Evolutionary conservation across 2,329 filamentous ascomycete genomes (phyloP), one percentile per base, ranked within the genome.

Genomic region (Exophiala spinifera): DNA sequence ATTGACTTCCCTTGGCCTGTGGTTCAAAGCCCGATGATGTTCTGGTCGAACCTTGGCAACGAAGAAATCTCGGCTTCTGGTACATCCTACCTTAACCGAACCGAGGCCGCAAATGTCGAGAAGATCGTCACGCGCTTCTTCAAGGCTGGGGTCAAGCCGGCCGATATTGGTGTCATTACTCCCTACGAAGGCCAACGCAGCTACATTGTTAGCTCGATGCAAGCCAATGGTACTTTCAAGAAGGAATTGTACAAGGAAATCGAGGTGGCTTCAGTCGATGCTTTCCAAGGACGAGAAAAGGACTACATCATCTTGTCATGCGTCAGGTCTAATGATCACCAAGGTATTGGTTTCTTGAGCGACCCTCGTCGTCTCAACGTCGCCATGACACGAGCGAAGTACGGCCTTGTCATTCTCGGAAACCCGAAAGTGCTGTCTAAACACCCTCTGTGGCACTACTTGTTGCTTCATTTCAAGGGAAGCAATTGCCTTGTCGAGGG

Each of bases 151-250:
- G 94, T 99, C n/a, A 88, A 91, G 67, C 91, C 94, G 4, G 79
- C 81, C 46, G 90, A 92, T 62, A 97, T 99, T 68, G 94, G 94
- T 76, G 94, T 99, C 66, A 97, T 99, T 68, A 99, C 94, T 14
- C 94, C 94, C 51, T 99, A 99, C 71, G 94, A 99, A 75, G 94
- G 94, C 55, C 94, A 99, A 74, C 88, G 94, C 67, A 96, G 91
- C 74, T 99, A 96, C 70, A 91, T 99, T 61, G 94, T 99, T 55
- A 95, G 89, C 69, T 96, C 92, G n/a, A 97, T 99, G 92, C 94
- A 99, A 74, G 91, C 92, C 60, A 94, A 88, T 11, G 94, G 94
- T 49, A 95, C 89, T 0, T 96, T 95, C 79, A 96, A 95, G 77
- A 99, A 99, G 76, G 94, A 99, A 70, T 84, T 87, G 65, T 99